Evolutionary conservation across 2,329 filamentous ascomycete genomes (phyloP).

Genomic region (Aschersonia sp.): DNA sequence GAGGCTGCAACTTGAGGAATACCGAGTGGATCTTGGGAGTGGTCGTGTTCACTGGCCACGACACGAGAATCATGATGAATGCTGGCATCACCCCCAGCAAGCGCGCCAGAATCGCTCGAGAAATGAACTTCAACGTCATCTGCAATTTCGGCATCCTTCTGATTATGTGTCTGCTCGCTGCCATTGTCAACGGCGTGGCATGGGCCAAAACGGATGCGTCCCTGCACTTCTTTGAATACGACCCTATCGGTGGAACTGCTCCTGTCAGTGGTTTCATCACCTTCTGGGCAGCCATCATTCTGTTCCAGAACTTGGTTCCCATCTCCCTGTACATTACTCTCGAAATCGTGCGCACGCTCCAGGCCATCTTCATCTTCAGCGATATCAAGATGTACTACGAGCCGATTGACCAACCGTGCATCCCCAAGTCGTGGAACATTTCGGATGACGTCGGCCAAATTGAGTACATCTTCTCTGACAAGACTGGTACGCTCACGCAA

Average conservation of each 20-base stretch:
- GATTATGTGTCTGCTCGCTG: conserved; percentile 75
- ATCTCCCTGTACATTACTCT: conserved; percentile 96
- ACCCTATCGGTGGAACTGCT: conserved; percentile 62
- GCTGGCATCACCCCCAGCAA: conserved; percentile 91
- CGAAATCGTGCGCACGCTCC: conserved; percentile 84
- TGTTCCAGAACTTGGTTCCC: conserved; percentile 97
- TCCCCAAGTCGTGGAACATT: conserved; percentile 97
- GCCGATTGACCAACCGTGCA: conserved; percentile 81
- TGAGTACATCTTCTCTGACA: conserved; percentile 98
- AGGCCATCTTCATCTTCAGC: conserved; percentile 95
- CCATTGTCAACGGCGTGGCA: conserved; percentile 68
- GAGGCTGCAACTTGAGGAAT: conserved; percentile 86
- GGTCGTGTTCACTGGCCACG: conserved; percentile 85
- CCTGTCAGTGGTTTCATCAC: conserved; percentile 83
- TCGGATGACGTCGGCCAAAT: conserved; percentile 96
- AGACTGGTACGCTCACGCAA: conserved; percentile 89
- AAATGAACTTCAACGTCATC: conserved; percentile 93
- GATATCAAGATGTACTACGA: conserved; percentile 97
- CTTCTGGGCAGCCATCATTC: conserved; percentile 86
- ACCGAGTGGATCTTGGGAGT: conserved; percentile 92
- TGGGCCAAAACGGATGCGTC: conserved; percentile 68
- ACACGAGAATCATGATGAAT: conserved; percentile 99
- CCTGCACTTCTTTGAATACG: conserved; percentile 69
- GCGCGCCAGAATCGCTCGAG: conserved; percentile 76
- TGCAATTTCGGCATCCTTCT: conserved; percentile 86